Evolutionary conservation across 345 rosid species (phyloP).

Genomic region (Salix brachista): DNA sequence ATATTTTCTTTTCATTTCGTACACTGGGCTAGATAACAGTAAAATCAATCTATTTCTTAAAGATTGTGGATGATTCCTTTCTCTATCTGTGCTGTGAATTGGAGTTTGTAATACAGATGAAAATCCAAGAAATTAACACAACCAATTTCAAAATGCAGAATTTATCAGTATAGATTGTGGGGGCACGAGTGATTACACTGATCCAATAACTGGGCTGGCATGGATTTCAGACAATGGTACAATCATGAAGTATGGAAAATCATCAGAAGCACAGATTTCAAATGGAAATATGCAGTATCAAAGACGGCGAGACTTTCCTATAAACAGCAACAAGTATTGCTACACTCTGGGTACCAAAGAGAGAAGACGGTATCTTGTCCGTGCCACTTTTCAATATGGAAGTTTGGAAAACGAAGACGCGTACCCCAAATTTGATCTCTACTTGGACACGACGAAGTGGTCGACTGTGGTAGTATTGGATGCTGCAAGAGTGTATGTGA

Average conservation of each 20-base stretch:
- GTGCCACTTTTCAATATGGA: conserved; percentile 85
- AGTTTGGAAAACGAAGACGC: conserved; percentile 49
- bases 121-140: not conserved
- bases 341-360: conserved; percentile 60
- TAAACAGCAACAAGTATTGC: conserved; percentile 75
- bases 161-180: conserved; percentile 94
- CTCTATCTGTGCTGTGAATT: not conserved
- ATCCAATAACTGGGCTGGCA: conserved; percentile 62
- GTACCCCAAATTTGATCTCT: conserved; percentile 79
- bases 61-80: not conserved
- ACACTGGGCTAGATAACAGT: too few species aligned
- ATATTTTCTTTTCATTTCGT: not conserved
- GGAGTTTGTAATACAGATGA: not conserved
- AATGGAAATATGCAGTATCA: conserved; percentile 46
- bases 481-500: conserved; percentile 57
- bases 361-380: conserved; percentile 80
- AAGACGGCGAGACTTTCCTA: conserved; percentile 71
- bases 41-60: too few species aligned
- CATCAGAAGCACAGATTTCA: conserved; percentile 37
- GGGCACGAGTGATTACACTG: conserved; percentile 59
- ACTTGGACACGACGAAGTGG: conserved; percentile 89
- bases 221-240: conserved; percentile 73
- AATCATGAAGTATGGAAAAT: conserved; percentile 50
- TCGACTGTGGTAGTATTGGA: conserved; percentile 73
- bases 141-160: conserved; percentile 42